Base-by-base conservation (phyloP, 148 eudicot species). In the Pharnaceum exiguum region DNA sequence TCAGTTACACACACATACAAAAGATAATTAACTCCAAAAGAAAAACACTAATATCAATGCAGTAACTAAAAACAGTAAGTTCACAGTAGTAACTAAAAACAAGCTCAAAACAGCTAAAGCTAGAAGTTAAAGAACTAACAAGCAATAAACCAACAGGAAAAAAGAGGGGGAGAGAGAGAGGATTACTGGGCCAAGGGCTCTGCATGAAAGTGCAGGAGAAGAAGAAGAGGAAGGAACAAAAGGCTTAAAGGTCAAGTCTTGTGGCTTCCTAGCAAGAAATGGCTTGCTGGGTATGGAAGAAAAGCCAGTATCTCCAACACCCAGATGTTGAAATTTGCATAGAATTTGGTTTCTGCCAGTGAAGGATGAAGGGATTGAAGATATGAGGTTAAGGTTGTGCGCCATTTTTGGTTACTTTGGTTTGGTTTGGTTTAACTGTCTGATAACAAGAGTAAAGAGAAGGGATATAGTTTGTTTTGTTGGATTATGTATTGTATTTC, bases 121-220 rank as follows among this genome's bases (percentile, higher is more conserved):
- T 2, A 16, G 10, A 3, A 23, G 10, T 7, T 15, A n/a, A 24
- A 44, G 9, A 26, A 15, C 3, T 3, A 5, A 19, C 7, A 4
- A 32, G 18, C 7, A 13, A 4, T n/a, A 2, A 2, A n/a, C 7
- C 21, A 10, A 3, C 1, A 19, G 4, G 11, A 25, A 37, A 32
- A 29, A 17, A 25, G 13, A 5, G 13, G 50, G 19, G 7, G 12
- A 52, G 13, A 63, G 24, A 26, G 55, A 54, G 30, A 51, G 33
- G 17, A 70, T 67, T 77, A 86, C 94, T 30, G 86, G 62, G 60
- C 82, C 86, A 57, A 78, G 33, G 30, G 86, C 84, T 74, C 68
- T 69, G 17, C 62, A 65, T 37, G 71, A 51, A 55, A 62, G 47
- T 45, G 43, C 10, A 38, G 83, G 71, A 32, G 71, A 68, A 31